Percentiles rank a stretch among this genome's conserved stretches.
Evolutionary conservation across 768 basidiomycete species (phyloP).

Genomic region (Mycena polygramma): DNA sequence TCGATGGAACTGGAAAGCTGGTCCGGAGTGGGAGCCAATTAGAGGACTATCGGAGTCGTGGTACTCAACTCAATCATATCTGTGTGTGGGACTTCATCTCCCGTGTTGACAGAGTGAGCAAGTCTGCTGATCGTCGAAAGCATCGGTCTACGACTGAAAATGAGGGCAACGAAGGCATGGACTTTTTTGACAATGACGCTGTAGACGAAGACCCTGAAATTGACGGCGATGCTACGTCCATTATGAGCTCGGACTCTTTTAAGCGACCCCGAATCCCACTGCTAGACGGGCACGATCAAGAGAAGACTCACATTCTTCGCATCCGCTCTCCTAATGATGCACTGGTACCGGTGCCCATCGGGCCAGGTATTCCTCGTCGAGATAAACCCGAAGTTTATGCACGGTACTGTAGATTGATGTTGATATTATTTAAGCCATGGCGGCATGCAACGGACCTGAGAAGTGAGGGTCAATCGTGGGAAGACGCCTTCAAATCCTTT

Average conservation of each 20-base stretch:
- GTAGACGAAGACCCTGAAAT: no score
- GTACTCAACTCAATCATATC: slow-evolving; percentile 22
- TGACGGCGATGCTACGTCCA: slow-evolving; percentile 59
- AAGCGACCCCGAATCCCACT: slow-evolving; percentile 32
- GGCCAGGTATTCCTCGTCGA: slow-evolving; percentile 48
- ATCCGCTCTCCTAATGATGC: neutral
- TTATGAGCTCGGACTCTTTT: slow-evolving; percentile 57
- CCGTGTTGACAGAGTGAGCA: slow-evolving; percentile 38
- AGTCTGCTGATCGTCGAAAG: slow-evolving; percentile 21
- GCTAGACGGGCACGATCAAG: slow-evolving; percentile 33
- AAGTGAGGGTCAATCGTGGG: slow-evolving; percentile 40
- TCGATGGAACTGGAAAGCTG: slow-evolving; percentile 34
- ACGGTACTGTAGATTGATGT: slow-evolving; percentile 51
- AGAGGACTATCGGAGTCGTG: slow-evolving; percentile 43
- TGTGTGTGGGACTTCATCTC: slow-evolving; percentile 49
- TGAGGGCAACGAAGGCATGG: no score
- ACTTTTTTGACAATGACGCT: no score
- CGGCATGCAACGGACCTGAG: slow-evolving; percentile 38
- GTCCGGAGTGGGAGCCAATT: slow-evolving; percentile 36
- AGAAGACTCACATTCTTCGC: neutral
- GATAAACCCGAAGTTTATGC: slow-evolving; percentile 38
- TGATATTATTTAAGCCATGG: slow-evolving; percentile 62
- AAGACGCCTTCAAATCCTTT: neutral
- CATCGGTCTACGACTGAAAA: no score
- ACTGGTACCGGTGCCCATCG: slow-evolving; percentile 27